Conservation (phyloP, 73 alveolate species). For the Blepharisma japonicum region DNA sequence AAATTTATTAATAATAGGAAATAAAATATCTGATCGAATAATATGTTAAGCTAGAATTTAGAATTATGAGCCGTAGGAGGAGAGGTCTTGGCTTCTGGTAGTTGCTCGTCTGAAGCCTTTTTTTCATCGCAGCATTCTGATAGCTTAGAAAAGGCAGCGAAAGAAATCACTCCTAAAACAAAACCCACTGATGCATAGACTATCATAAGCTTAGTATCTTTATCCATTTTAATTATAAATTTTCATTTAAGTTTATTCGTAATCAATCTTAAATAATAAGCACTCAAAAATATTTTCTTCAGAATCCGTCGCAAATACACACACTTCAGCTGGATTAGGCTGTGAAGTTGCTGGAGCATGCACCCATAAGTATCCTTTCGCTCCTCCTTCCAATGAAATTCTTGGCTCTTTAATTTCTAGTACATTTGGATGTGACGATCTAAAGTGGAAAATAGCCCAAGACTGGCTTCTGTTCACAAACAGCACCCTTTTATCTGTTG, state of each 20-base stretch:
- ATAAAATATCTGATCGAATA: too few species aligned
- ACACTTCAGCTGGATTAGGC: slow-evolving; percentile 40
- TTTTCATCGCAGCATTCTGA: too few species aligned
- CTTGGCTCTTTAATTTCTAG: slow-evolving; percentile 22
- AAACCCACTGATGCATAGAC: too few species aligned
- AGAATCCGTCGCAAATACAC: slow-evolving; percentile 46
- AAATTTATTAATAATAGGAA: too few species aligned
- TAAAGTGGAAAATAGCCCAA: slow-evolving; percentile 46
- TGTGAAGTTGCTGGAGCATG: slow-evolving; percentile 36
- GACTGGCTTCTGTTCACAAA: slow-evolving; percentile 41
- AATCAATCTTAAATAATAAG: slow-evolving; percentile 37
- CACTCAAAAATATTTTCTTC: slow-evolving; percentile 47
- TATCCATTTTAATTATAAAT: too few species aligned
- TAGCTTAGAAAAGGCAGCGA: too few species aligned
- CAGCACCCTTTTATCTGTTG: slow-evolving; percentile 27
- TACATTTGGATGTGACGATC: slow-evolving; percentile 41
- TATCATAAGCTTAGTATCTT: too few species aligned
- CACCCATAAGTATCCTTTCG: slow-evolving; percentile 29
- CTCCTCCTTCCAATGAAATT: slow-evolving; percentile 37
- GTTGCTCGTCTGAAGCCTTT: neutral
- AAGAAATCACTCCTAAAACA: too few species aligned
- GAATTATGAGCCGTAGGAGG: too few species aligned
- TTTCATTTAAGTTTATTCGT: too few species aligned
- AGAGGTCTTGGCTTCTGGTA: too few species aligned
- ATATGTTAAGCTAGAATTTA: too few species aligned